phyloP scores from a whole-genome alignment of 371 early-diverging fungal genomes.

The Lichtheimia corymbifera region DNA sequence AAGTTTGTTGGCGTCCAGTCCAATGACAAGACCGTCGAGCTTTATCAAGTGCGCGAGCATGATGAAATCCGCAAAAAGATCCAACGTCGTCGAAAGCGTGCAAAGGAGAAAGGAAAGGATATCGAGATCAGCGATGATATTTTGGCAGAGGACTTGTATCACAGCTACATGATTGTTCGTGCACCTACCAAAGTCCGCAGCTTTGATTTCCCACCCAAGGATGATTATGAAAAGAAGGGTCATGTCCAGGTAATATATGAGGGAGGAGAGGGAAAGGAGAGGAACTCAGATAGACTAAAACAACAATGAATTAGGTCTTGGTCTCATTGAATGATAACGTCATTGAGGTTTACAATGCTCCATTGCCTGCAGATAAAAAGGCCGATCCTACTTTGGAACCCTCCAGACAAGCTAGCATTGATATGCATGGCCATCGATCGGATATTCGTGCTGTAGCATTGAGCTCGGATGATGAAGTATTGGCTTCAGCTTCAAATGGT shows the following conservation, averaged over 20 bases:
- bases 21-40: constrained; percentile 79
- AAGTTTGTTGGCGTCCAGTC: constrained; percentile 78
- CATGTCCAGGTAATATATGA: constrained; percentile 34
- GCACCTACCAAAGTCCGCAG: constrained; percentile 73
- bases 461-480: constrained; percentile 83
- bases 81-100: constrained; percentile 78
- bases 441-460: constrained; percentile 88
- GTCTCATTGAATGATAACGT: constrained; percentile 73
- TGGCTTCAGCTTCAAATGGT: constrained; percentile 82
- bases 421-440: constrained; percentile 87
- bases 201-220: constrained; percentile 70
- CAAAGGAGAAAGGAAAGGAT: constrained; percentile 75
- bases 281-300: neutral
- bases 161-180: constrained; percentile 63
- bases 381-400: constrained; percentile 53
- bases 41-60: constrained; percentile 75
- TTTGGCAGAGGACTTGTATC: constrained; percentile 71
- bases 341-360: constrained; percentile 67
- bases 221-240: constrained; percentile 57
- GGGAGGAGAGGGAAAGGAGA: too few species aligned
- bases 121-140: constrained; percentile 53
- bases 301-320: constrained; percentile 25
- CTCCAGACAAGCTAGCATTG: constrained; percentile 63
- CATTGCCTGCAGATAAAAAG: constrained; percentile 51
- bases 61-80: constrained; percentile 83